phyloP scores from a whole-genome alignment of 495 filamentous ascomycete genomes.

The Massariosphaeria phaeospora region DNA sequence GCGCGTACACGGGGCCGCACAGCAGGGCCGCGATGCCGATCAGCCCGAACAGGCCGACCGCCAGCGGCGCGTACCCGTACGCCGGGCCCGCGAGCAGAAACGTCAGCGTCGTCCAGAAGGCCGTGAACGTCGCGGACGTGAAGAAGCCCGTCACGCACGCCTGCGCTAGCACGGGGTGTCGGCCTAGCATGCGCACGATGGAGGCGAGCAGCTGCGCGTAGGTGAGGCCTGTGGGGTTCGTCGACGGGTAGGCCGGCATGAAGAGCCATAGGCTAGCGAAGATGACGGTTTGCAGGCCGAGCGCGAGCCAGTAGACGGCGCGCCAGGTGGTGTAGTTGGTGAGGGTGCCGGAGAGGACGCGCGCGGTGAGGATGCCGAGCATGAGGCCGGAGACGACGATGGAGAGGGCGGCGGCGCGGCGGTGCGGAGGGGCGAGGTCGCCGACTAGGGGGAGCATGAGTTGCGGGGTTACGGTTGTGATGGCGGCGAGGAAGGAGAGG shows the following conservation, averaged over 20 bases:
- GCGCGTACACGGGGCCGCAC: slow-evolving; percentile 61
- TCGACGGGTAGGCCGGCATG: slow-evolving; percentile 76
- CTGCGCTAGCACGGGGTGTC: slow-evolving; percentile 65
- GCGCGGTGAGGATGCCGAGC: slow-evolving; percentile 70
- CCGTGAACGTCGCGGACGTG: slow-evolving; percentile 56
- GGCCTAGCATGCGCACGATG: slow-evolving; percentile 57
- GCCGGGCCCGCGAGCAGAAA: slow-evolving; percentile 67
- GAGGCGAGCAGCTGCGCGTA: slow-evolving; percentile 63
- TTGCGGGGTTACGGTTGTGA: slow-evolving; percentile 82
- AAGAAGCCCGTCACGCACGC: slow-evolving; percentile 56
- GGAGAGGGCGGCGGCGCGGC: slow-evolving; percentile 61
- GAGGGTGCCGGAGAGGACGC: slow-evolving; percentile 69
- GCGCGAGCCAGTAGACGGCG: slow-evolving; percentile 73
- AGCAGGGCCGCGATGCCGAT: slow-evolving; percentile 67
- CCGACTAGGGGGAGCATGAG: slow-evolving; percentile 80
- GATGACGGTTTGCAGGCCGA: slow-evolving; percentile 69
- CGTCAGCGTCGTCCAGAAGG: slow-evolving; percentile 77
- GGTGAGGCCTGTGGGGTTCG: slow-evolving; percentile 58
- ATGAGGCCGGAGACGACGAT: slow-evolving; percentile 75
- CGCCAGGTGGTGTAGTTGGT: slow-evolving; percentile 69
- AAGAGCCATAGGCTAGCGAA: slow-evolving; percentile 61
- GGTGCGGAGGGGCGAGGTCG: slow-evolving; percentile 66
- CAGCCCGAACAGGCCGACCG: slow-evolving; percentile 73
- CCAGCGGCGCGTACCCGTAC: slow-evolving; percentile 61
- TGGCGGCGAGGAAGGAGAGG: slow-evolving; percentile 62